Evolutionary conservation across 352 stramenopile genomes (phyloP), one percentile per base, ranked within the genome.

Genomic region (Phytophthora nicotianae): DNA sequence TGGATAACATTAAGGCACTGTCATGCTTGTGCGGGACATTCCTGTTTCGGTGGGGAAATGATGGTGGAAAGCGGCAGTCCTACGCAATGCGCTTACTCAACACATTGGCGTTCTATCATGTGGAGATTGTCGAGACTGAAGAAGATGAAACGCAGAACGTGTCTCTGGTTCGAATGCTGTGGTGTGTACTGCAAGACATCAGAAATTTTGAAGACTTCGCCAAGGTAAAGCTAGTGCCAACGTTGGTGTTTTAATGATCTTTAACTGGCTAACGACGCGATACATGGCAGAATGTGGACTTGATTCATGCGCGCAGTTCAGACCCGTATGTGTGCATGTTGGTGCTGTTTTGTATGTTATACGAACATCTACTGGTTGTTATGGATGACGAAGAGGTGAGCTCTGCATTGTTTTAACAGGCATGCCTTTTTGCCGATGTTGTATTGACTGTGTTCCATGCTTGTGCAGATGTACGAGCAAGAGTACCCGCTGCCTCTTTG

Each of bases 381-480:
- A 51, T 92, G 51, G 77, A 90, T 20, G 83, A 92, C 50, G 74
- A 84, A 73, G 83, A 92, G 79, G 82, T 89, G 56, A 32, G 50
- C 50, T 20, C 29, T 45, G 38, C 16, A 29, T 45, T 16, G 21
- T 47, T 5, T 46, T 20, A 13, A 11, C 7, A 46, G 14, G 23
- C 6, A 20, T 27, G 9, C n/a, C 3, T 41, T 65, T 17, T 21
- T 13, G 33, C 14, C 26, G 11, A 47, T 32, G 20, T 23, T 49
- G 1, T 46, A 59, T 43, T 62, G 50, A 59, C 33, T 24, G 17
- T 40, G 19, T 6, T 26, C 23, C 26, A 29, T 43, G 13, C 27
- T 19, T 19, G 32, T 53, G 17, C 38, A 91, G 83, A 89, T 92
- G 83, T 88, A 92, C 43, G 77, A 72, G 14, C 58, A 81, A 55